Conservation (phyloP, 805 yeast species). For the Kregervanrija fluxuum region DNA sequence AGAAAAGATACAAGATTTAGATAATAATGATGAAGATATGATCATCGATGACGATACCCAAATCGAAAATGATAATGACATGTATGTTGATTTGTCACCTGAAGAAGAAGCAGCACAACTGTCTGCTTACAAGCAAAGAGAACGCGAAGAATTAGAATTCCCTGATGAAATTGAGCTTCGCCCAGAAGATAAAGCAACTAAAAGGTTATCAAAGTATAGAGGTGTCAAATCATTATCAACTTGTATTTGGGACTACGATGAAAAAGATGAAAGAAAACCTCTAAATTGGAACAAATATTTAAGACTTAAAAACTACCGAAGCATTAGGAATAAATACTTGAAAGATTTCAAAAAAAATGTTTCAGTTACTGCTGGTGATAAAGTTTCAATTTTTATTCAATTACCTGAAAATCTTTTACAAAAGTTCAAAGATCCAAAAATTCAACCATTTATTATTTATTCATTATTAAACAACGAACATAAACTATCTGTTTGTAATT, state of each 20-base stretch:
- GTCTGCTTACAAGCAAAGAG: conserved; percentile 56
- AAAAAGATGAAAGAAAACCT: conserved; percentile 66
- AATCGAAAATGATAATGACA: conserved; percentile 32
- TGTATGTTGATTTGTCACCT: conserved; percentile 64
- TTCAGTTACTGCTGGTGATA: conserved; percentile 55
- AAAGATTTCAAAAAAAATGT: conserved; percentile 50
- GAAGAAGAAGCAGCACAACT: conserved; percentile 84
- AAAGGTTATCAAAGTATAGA: conserved; percentile 70
- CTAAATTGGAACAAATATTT: conserved; percentile 68
- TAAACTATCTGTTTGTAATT: conserved; percentile 74
- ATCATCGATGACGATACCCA: neutral
- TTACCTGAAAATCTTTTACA: conserved; percentile 45
- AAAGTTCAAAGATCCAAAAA: conserved; percentile 35
- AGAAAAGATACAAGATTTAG: conserved; percentile 36
- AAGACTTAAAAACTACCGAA: conserved; percentile 68
- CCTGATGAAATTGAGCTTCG: conserved; percentile 91
- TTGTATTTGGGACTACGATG: conserved; percentile 85
- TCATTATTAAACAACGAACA: conserved; percentile 82
- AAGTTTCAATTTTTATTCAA: conserved; percentile 50
- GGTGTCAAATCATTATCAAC: conserved; percentile 79
- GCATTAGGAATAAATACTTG: conserved; percentile 59
- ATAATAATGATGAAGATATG: conserved; percentile 6
- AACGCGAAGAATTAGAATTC: conserved; percentile 80
- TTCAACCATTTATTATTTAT: conserved; percentile 55
- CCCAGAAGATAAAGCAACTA: conserved; percentile 69